phyloP scores from a whole-genome alignment of 257 asterid genomes.

The Handroanthus guayacan region DNA sequence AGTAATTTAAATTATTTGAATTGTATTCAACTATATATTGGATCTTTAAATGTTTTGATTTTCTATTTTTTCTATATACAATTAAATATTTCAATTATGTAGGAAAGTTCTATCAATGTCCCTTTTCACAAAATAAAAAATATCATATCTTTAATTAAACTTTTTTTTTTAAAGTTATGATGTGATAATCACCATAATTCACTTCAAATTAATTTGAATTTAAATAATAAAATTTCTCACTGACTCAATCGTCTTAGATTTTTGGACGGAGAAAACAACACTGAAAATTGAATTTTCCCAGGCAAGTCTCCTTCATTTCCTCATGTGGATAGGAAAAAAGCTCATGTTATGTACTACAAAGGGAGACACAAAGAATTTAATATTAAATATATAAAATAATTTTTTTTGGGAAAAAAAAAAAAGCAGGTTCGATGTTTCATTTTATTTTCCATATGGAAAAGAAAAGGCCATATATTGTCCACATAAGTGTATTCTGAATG shows the following conservation, averaged over 20 bases:
- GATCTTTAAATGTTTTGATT: too few species aligned
- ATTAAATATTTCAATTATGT: too few species aligned
- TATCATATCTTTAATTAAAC: too few species aligned
- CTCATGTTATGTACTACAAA: conserved; percentile 4
- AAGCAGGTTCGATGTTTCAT: conserved; percentile 19
- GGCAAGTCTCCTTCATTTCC: conserved; percentile 27
- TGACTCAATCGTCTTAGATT: neutral
- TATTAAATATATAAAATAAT: neutral
- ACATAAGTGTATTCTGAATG: conserved; percentile 3
- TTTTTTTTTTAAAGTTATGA: neutral
- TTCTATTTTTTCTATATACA: too few species aligned
- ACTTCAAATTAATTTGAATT: neutral
- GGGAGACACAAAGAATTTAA: conserved; percentile 33
- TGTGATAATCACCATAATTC: neutral
- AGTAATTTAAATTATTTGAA: too few species aligned
- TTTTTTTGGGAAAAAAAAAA: neutral
- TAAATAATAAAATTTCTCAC: neutral
- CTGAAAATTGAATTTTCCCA: neutral
- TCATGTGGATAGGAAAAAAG: conserved; percentile 16
- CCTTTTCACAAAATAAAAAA: too few species aligned
- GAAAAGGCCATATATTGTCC: conserved; percentile 12
- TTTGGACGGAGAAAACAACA: neutral
- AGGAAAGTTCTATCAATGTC: too few species aligned
- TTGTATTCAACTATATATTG: too few species aligned
- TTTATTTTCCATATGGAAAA: conserved; percentile 1